Evolutionary conservation across 2,329 filamentous ascomycete genomes (phyloP), one percentile per base, ranked within the genome.

Genomic region (Alternaria sp.): DNA sequence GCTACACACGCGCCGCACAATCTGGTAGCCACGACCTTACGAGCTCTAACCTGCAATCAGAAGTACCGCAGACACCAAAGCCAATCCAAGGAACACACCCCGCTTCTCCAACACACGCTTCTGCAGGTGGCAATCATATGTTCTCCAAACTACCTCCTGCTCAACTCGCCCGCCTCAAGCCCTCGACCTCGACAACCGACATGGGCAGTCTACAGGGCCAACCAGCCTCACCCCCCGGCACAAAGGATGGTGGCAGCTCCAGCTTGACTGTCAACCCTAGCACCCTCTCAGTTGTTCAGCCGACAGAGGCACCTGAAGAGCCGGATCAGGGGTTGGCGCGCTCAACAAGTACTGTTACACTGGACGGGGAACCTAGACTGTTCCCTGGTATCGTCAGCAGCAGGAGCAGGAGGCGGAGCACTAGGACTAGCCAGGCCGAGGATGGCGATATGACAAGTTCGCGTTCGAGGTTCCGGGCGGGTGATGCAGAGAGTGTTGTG

Each of bases 311-410:
- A 60, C 9, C 42, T 51, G 67, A 67, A 14, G 68, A 72, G n/a
- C 53, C 63, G 13, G 57, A 64, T 28, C 21, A 59, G 3, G 63
- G 58, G 8, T 45, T 74, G 39, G 62, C 60, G 1, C 61, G 73
- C 6, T 68, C 72, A 4, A 60, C 67, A 14, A 73, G 72, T 45
- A 65, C 60, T 11, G 58, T 72, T 7, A 63, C 70, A 6, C 61
- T 81, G 26, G 76, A 78, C 28, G 86, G 83, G 48, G 89, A 92
- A 73, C 90, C 89, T 10, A 84, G 83, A 62, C 86, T 92, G 62
- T 90, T 92, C 64, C 90, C 90, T 0, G 90, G 90, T 0, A 84
- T 93, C 31, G 83, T 92, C 10, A 80, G 79, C 51, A 77, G 80
- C 50, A 73, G 77, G 34, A 71, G 80, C 21, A 72, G 78, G 40